phyloP scores from a whole-genome alignment of 2,329 filamentous ascomycete species.

The Penicillium thymicola region DNA sequence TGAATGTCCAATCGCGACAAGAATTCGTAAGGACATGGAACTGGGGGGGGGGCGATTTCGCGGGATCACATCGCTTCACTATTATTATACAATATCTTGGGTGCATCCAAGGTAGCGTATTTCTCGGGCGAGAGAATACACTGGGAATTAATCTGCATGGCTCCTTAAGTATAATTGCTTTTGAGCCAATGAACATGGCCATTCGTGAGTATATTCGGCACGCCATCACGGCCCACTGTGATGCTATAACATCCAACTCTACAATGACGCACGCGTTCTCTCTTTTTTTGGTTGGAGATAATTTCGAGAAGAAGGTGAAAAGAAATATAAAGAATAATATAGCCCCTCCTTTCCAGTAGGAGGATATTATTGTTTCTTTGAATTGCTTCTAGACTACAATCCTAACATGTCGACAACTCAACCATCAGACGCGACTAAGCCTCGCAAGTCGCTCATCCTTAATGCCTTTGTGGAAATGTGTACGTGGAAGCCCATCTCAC shows the following conservation, averaged over 20 bases:
- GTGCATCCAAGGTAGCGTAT: neutral
- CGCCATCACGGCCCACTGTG: conserved; percentile 38
- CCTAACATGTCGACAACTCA: neutral
- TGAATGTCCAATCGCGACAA: neutral
- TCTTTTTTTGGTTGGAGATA: neutral
- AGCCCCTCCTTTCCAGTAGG: neutral
- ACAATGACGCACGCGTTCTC: conserved; percentile 9
- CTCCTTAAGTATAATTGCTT: neutral
- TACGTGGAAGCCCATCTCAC: conserved; percentile 19
- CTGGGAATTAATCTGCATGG: neutral
- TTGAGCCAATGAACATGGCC: conserved; percentile 6
- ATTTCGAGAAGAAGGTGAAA: neutral
- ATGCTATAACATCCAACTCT: conserved; percentile 24
- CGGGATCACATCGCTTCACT: neutral
- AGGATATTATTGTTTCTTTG: neutral
- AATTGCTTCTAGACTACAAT: neutral
- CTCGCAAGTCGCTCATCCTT: conserved; percentile 48
- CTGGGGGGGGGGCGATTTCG: neutral
- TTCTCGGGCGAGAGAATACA: neutral
- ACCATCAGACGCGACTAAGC: conserved; percentile 21
- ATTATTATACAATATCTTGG: neutral
- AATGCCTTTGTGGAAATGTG: conserved; percentile 53
- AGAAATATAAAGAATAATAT: neutral
- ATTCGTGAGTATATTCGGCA: conserved; percentile 9
- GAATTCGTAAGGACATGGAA: neutral